These are phyloP conservation scores for Yarrowia alimentaria DNA, from an alignment of 805 yeast genomes.

Conservation along the genomic window DNA sequence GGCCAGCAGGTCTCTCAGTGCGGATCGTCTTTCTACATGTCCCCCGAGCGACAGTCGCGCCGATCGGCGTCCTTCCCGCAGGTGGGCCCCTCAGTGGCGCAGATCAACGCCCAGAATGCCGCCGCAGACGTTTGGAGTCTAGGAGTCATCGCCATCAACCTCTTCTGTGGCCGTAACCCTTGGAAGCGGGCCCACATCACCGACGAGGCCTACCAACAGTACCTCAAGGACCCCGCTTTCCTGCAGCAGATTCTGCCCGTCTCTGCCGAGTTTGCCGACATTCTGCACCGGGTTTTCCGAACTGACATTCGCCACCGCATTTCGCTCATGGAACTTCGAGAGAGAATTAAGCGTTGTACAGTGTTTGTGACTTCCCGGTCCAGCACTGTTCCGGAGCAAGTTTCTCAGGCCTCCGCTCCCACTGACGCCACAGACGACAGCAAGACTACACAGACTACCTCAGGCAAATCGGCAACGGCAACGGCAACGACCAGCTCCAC, in stretches of 20 bases:
- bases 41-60: constrained; percentile 58
- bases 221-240: constrained; percentile 52
- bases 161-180: constrained; percentile 82
- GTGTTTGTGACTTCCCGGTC: neutral
- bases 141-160: constrained; percentile 74
- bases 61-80: neutral
- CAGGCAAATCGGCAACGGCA: no score
- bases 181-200: constrained; percentile 76
- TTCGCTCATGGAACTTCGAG: constrained; percentile 28
- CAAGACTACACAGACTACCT: no score
- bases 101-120: constrained; percentile 36
- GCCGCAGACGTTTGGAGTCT: constrained; percentile 75
- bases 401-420: no score
- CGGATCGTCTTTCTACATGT: constrained; percentile 89
- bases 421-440: no score
- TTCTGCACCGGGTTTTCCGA: constrained; percentile 30
- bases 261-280: constrained; percentile 54
- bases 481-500: no score
- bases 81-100: neutral
- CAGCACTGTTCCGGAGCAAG: no score
- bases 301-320: constrained; percentile 29
- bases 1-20: constrained; percentile 48
- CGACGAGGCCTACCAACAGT: constrained; percentile 66
- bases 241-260: constrained; percentile 70
- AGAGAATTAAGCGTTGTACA: constrained; percentile 20